Evolutionary conservation across 106 monocot genomes (phyloP), one percentile per base, ranked within the genome.

Genomic region (Dendrobium nobile): DNA sequence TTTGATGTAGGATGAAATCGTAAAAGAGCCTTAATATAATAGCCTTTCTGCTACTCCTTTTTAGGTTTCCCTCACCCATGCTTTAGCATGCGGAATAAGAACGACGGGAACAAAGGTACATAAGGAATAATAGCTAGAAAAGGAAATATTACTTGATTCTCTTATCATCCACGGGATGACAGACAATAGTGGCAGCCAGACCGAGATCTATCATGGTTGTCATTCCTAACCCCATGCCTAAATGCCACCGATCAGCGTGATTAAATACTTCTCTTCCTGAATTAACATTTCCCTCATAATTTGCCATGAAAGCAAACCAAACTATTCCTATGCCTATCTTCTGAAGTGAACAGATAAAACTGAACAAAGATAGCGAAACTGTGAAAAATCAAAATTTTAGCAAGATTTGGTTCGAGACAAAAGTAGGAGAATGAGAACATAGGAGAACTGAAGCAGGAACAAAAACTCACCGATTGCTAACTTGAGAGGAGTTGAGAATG

Each of bases 141-240:
- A 17, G 61, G 16, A 5, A 61, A 22, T 4, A 7, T 22, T 61
- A 5, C n/a, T 61, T 61, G 2, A 61, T 61, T 6, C 1, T 61
- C 22, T 1, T 7, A n/a, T 75, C 84, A 90, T 88, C 92, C 90
- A 51, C 84, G 86, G 24, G 87, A 86, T 64, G 88, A 84, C 79
- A 92, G 75, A 92, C 67, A 78, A 93, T 37, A 47, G 90, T 86
- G 54, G 83, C 93, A 79, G 87, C 92, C 84, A 96, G 61, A 67
- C 87, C 88, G 78, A 93, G 44, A 5, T 93, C 96, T 74, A 93
- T 90, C 48, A 92, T 77, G 80, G 96, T 90, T 84, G 88, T 96
- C 54, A 96, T 89, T 19, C 93, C 96, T 28, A 90, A 78, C 41
- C 84, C 86, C 73, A 93, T 51, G 68, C 82, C 92, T 81, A 83